Base-by-base conservation (phyloP, 805 yeast genomes). In the Candida nemodendra region DNA sequence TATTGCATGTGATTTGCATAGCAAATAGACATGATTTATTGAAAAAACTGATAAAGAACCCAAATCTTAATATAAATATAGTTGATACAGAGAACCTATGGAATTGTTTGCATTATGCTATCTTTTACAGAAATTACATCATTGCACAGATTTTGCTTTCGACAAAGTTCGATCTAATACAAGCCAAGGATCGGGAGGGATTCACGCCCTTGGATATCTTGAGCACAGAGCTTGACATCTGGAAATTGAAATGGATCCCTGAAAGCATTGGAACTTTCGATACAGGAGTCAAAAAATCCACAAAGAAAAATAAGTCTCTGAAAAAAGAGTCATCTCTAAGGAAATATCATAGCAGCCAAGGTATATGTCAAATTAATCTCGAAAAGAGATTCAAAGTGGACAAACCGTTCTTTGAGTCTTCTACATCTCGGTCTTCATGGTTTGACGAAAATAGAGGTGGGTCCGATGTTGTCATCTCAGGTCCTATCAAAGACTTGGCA, bases 51-150 rank as follows among this genome's bases (percentile, higher is more conserved):
- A 57, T 83, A 27, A 68, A 66, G 36, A 71, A 73, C 44, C 68
- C 72, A 7, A 69, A 71, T 13, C 53, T 74, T 16, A 77, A 79
- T 36, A 48, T 71, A 2, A 49, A 62, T 3, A 51, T 72, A 0
- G 61, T 67, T 2, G 96, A 90, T 57, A 66, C 65, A 36, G 96
- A 89, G 59, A 86, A 77, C 54, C 84, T 87, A 2, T 89, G 95
- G 83, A 84, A 85, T 29, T 77, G 87, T 18, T 65, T 90, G 19
- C 96, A 90, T 58, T 74, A 79, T 42, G 77, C 88, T 4, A 63
- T 84, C 11, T 76, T 68, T 47, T 63, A 74, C 44, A 84, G 79
- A 23, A 68, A 81, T 38, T 61, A 81, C 28, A 53, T 71, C 14
- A 73, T 83, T 53, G 79, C 81, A 8, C 71, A 68, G 36, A 58